Conservation (phyloP, 208 protist genomes). For the Trypanosoma melophagium region DNA sequence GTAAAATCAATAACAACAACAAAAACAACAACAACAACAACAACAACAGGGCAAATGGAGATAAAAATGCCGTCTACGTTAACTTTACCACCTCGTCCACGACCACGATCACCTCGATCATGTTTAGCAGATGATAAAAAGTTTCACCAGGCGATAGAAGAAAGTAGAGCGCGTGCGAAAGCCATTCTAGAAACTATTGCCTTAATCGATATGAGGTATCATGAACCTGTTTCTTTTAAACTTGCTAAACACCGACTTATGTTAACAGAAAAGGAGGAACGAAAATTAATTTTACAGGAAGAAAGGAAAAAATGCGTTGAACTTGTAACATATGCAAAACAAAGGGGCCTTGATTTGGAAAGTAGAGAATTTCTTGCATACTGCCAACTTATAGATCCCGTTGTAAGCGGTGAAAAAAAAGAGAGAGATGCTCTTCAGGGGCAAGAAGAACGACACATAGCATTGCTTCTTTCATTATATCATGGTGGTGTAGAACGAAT, state of each 20-base stretch:
- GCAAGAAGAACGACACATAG: slow-evolving; percentile 10
- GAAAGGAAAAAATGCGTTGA: slow-evolving; percentile 6
- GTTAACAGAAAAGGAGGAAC: slow-evolving; percentile 9
- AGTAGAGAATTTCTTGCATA: background rate
- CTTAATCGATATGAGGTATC: slow-evolving; percentile 15
- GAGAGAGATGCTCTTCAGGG: background rate
- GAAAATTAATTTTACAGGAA: slow-evolving; percentile 1
- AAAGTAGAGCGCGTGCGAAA: slow-evolving; percentile 18
- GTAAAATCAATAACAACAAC: background rate
- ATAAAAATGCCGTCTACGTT: background rate
- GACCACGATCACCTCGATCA: background rate
- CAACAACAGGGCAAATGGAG: background rate
- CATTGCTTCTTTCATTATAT: slow-evolving; percentile 18
- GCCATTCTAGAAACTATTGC: slow-evolving; percentile 16
- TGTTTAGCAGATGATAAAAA: slow-evolving; percentile 7
- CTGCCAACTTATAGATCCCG: background rate
- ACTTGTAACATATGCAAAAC: background rate
- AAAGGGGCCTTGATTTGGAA: slow-evolving; percentile 3
- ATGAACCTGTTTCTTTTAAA: slow-evolving; percentile 25
- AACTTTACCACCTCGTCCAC: background rate
- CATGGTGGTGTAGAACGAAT: slow-evolving; percentile 1
- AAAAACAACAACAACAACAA: background rate
- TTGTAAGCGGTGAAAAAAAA: slow-evolving; percentile 9
- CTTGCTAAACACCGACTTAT: slow-evolving; percentile 23
- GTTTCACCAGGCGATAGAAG: slow-evolving; percentile 12